Conservation (phyloP, 2,329 filamentous ascomycete species). For the Pezicula radicicola region DNA sequence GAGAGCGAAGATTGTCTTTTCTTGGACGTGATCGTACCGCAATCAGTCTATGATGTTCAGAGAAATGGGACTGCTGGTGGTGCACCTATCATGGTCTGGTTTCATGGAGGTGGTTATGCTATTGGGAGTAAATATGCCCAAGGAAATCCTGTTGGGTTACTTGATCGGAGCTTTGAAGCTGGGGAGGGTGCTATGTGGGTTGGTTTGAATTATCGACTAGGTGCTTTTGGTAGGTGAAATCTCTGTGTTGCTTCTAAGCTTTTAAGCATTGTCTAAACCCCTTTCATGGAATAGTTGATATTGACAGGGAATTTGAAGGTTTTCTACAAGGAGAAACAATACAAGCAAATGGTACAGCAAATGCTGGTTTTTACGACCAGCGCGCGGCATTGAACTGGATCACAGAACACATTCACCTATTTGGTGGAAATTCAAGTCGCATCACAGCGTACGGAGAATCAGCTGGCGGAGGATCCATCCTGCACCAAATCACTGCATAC, state of each 20-base stretch:
- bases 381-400: conserved; percentile 53
- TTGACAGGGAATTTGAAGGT: conserved; percentile 34
- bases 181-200: neutral
- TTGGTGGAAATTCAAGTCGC: conserved; percentile 46
- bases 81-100: conserved; percentile 41
- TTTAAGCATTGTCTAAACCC: neutral
- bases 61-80: conserved; percentile 5
- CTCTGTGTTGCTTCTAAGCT: too few species aligned
- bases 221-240: too few species aligned
- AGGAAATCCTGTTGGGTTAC: conserved; percentile 30
- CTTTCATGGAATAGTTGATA: conserved; percentile 30
- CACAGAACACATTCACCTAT: conserved; percentile 45
- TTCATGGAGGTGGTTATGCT: conserved; percentile 44
- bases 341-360: conserved; percentile 38
- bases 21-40: conserved; percentile 40
- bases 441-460: conserved; percentile 46
- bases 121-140: conserved; percentile 33
- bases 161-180: neutral
- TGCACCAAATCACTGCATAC: conserved; percentile 49
- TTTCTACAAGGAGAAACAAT: conserved; percentile 41
- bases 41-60: conserved; percentile 25
- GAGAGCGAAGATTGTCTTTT: conserved; percentile 41
- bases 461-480: conserved; percentile 46
- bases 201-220: neutral
- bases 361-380: conserved; percentile 49